Base-by-base conservation (phyloP, 768 basidiomycete genomes). In the Paxillus ammoniavirescens region DNA sequence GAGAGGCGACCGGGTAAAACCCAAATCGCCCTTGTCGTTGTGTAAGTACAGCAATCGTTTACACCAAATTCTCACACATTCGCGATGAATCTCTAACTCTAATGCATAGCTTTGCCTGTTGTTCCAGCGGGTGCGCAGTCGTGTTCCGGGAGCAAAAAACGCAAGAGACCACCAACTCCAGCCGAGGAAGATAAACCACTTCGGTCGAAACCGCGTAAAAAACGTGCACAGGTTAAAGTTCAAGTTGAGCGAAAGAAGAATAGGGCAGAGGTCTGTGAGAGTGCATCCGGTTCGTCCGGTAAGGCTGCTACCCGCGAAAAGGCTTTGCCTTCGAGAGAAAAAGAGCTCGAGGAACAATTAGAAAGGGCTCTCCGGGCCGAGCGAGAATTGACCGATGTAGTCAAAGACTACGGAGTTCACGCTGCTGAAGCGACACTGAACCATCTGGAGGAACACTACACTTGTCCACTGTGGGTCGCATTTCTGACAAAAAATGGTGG, bases 381-480 rank as follows among this genome's bases (percentile, higher is more conserved):
- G 61, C 67, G 71, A 42, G 75, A 80, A 49, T 72, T 76, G 8
- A 66, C 69, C 18, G 56, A 64, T 33, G 59, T 79, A 63, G 61
- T 80, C 18, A 70, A 73, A 43, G 70, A 78, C 30, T 72, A 73
- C 42, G 76, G 80, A 54, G 65, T 55, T 2, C 52, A 31, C 5
- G 28, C 44, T 30, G 49, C 50, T 61, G 18, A 72, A 72, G 67
- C 72, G 33, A 72, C 71, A n/a, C 66, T 86, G 47, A 72, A 69
- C 14, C 75, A 83, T 54, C 72, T 86, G 0, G 83, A 85, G 58
- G 84, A 83, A 37, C 76, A 81, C 65, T 86, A 84, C 56, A 78
- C 77, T n/a, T 89, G 84, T 65, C 71, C 83, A 8, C 62, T 84
- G 85, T 87, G 64, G 61, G 84, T 69, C 44, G 31, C 42, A 37